phyloP scores from a whole-genome alignment of 1,284 basidiomycete species.

The Blastosporella zonata region DNA sequence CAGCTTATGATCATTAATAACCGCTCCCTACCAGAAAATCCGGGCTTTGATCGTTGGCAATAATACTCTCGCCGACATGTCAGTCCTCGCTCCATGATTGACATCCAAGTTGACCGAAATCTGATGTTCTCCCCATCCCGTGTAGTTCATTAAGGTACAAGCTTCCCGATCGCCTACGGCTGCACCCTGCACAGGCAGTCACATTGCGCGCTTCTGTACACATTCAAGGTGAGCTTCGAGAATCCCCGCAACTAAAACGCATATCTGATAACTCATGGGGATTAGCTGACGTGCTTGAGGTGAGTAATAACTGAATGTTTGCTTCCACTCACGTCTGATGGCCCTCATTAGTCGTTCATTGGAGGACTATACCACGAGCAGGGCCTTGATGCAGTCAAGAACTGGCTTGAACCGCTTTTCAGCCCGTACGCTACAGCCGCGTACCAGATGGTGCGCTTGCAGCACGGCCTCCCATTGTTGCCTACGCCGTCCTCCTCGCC shows the following conservation, averaged over 20 bases:
- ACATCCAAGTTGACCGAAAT: conserved; percentile 3
- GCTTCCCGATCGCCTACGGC: conserved; percentile 53
- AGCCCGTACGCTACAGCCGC: conserved; percentile 58
- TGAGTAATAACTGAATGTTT: conserved; percentile 26
- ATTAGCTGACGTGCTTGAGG: conserved; percentile 75
- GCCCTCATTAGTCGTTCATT: conserved; percentile 56
- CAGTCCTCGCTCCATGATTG: conserved; percentile 22
- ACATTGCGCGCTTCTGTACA: conserved; percentile 61
- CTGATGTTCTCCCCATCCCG: neutral
- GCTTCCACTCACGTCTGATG: conserved; percentile 9
- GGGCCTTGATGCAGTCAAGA: conserved; percentile 50
- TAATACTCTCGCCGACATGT: conserved; percentile 68
- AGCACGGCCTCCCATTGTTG: conserved; percentile 53
- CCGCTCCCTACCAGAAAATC: conserved; percentile 54
- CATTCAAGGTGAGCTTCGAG: conserved; percentile 54
- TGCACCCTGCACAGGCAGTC: conserved; percentile 69
- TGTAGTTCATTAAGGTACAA: conserved; percentile 59
- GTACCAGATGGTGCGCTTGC: conserved; percentile 56
- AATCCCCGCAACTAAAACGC: neutral
- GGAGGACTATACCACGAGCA: conserved; percentile 70
- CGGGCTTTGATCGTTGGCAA: conserved; percentile 70
- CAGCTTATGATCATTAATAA: conserved; percentile 8
- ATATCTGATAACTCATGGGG: conserved; percentile 8
- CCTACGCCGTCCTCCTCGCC: conserved; percentile 23
- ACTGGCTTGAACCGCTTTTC: conserved; percentile 62